Conservation (phyloP, 2,329 filamentous ascomycete species). For the Fusarium nygamai region DNA sequence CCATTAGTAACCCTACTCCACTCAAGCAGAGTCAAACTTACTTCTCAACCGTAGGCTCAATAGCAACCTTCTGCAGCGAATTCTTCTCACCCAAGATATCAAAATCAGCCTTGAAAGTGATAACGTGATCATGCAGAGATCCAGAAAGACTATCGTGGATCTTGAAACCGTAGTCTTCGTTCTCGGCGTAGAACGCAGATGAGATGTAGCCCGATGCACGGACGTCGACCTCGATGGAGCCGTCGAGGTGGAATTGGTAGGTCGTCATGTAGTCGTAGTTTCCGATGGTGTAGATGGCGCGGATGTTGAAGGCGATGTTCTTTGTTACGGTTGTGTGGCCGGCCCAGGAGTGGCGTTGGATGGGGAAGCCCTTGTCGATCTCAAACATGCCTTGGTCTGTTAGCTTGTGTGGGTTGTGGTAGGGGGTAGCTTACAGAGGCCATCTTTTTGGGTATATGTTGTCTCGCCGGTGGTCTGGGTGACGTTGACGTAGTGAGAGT, state of each 20-base stretch:
- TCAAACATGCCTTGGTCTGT: neutral
- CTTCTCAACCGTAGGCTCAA: neutral
- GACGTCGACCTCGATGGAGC: neutral
- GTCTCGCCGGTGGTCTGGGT: neutral
- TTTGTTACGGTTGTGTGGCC: neutral
- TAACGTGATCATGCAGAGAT: neutral
- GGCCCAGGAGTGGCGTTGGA: slow-evolving; percentile 4
- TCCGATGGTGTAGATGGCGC: slow-evolving; percentile 2
- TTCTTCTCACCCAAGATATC: slow-evolving; percentile 2
- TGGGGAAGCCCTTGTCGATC: slow-evolving; percentile 1
- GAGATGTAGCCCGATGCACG: slow-evolving; percentile 3
- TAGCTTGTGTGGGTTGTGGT: too few relatives aligned
- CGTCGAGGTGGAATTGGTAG: neutral
- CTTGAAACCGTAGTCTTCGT: slow-evolving; percentile 1
- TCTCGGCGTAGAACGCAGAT: neutral
- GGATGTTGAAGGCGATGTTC: slow-evolving; percentile 2
- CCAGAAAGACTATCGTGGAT: slow-evolving; percentile 1
- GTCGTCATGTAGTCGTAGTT: slow-evolving; percentile 10
- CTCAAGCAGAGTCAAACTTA: rapidly evolving
- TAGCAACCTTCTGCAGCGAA: neutral
- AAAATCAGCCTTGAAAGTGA: neutral
- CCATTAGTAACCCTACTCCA: neutral
- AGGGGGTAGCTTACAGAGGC: neutral
- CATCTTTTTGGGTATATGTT: neutral
- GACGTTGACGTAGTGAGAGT: neutral